Evolutionary conservation across 257 asterid species (phyloP).

Genomic region (Nyctanthes arbortristis): DNA sequence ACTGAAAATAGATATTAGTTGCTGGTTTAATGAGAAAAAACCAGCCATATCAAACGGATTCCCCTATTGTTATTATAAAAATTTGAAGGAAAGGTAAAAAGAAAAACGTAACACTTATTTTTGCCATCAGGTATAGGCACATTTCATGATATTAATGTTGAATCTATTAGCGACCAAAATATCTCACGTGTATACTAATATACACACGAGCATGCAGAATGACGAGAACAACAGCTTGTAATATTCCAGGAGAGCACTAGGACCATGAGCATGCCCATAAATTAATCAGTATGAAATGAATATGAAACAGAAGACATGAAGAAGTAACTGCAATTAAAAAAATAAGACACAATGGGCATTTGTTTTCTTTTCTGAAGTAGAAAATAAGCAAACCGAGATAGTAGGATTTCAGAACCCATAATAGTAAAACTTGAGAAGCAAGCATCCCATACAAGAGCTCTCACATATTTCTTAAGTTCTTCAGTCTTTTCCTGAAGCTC

Average conservation of each 20-base stretch:
- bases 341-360: background rate
- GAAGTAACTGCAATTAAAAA: background rate
- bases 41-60: background rate
- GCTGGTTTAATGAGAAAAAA: background rate
- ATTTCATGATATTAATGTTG: background rate
- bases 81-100: no score
- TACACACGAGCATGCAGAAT: background rate
- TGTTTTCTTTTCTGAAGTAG: background rate
- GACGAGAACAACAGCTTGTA: background rate
- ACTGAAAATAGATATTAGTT: background rate
- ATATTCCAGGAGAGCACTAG: background rate
- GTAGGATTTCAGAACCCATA: background rate
- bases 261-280: background rate
- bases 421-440: background rate
- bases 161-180: background rate
- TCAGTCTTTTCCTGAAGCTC: slow-evolving; percentile 71
- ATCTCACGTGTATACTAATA: background rate
- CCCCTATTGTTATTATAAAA: background rate
- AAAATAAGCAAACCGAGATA: background rate
- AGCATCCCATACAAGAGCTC: slow-evolving; percentile 35
- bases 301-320: background rate
- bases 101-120: background rate
- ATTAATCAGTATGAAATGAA: background rate
- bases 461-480: slow-evolving; percentile 77
- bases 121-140: background rate